Conservation (phyloP, 306 rosid genomes). For the Gillenia trifoliata region DNA sequence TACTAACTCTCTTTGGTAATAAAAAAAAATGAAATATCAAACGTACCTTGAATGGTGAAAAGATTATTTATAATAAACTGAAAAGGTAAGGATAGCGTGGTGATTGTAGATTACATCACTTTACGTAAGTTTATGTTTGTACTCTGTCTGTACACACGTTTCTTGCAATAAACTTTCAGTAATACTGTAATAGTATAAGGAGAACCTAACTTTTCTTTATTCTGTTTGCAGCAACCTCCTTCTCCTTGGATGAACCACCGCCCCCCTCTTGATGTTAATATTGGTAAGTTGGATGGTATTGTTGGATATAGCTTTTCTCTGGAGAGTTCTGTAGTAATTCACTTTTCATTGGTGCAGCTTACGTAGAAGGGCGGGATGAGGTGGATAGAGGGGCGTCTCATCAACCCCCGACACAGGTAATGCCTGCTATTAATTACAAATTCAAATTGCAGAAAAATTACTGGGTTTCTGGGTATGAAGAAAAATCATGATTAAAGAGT, state of each 20-base stretch:
- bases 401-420: conserved; percentile 76
- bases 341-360: conserved; percentile 56
- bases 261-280: conserved; percentile 91
- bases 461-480: conserved; percentile 25
- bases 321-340: conserved; percentile 30
- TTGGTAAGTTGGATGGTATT: conserved; percentile 58
- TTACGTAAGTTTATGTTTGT: not conserved
- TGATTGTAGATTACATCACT: not conserved
- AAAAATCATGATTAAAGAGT: conserved; percentile 11
- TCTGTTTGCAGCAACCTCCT: conserved; percentile 73
- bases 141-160: not conserved
- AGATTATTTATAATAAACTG: not conserved
- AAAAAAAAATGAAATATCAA: not conserved
- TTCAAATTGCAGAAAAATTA: conserved; percentile 19
- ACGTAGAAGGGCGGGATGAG: conserved; percentile 96
- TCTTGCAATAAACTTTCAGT: not conserved
- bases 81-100: not conserved
- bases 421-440: conserved; percentile 12
- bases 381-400: conserved; percentile 74
- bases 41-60: not conserved
- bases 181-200: not conserved
- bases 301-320: conserved; percentile 9
- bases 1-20: not conserved
- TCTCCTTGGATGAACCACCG: conserved; percentile 92
- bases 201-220: conserved; percentile 15